Evolutionary conservation across 352 stramenopile species (phyloP).

Genomic region (Globisporangium rhizosaccharum): DNA sequence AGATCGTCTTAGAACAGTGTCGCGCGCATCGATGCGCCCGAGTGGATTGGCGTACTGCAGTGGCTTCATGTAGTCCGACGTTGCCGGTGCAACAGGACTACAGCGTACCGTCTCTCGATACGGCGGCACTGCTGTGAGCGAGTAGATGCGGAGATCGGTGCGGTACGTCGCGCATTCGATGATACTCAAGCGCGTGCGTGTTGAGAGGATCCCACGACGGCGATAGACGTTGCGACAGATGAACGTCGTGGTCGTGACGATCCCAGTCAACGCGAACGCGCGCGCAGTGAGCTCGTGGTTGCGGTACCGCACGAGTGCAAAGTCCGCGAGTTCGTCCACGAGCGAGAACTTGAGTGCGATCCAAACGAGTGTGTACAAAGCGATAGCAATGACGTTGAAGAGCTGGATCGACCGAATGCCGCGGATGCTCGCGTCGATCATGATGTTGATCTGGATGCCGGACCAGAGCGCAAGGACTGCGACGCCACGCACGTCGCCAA

Average conservation of each 20-base stretch:
- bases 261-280: constrained; percentile 4
- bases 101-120: too few species aligned
- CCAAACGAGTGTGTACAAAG: background rate
- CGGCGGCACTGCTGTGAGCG: background rate
- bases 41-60: constrained; percentile 5
- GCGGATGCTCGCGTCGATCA: constrained; percentile 7
- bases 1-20: background rate
- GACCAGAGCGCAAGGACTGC: background rate
- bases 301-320: background rate
- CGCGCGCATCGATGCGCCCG: background rate
- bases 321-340: background rate
- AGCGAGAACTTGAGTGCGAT: background rate
- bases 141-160: background rate
- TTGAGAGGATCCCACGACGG: constrained; percentile 1
- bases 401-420: background rate
- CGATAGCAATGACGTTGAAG: background rate
- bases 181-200: background rate
- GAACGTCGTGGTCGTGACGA: constrained; percentile 6
- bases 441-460: constrained; percentile 6
- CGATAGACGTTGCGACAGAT: constrained; percentile 8
- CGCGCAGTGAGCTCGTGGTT: background rate
- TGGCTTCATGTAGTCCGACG: constrained; percentile 1
- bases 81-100: background rate
- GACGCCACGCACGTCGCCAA: background rate
- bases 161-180: constrained; percentile 9